Evolutionary conservation across 192 early-diverging fungal species (phyloP), one percentile per base, ranked within the genome.

Genomic region (Backusella tuberculispora): DNA sequence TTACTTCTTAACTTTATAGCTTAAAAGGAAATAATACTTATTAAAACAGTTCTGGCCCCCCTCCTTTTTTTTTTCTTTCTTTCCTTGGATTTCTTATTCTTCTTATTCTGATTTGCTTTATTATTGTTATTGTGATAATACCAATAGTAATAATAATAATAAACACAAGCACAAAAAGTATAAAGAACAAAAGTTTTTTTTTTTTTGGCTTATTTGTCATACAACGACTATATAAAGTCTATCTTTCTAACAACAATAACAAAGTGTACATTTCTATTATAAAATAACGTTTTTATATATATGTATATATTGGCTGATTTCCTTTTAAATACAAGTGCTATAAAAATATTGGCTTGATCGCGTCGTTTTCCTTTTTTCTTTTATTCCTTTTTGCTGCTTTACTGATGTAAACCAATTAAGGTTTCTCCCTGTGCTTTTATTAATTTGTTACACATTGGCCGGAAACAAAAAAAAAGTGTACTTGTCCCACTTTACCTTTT

Each of bases 141-240:
- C 21, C 50, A 53, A 50, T 19, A 50, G 19, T 24, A 53, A 21
- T 60, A 26, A 53, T 19, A 53, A 60, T 60, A 60, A 60, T 60
- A 60, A 60, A 60, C 53, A 60, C 21, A 24, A 60, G 24, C 53
- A 60, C 53, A 60, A 24, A 21, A 56, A 24, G 53, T 60, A 60
- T 60, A 60, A 60, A 60, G 10, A 60, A 13, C 13, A 46, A 14
- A 60, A 21, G 21, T 34, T 34, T 34, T 34, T 34, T 34, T n/a
- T 12, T 60, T 24, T 60, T 60, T 60, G 53, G 53, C 53, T 60
- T 60, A 60, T 60, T 60, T 60, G 53, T 60, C 53, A 60, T 60
- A 60, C 53, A 26, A 60, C 21, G 13, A 24, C 53, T 60, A 60
- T 60, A 60, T 60, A 60, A 60, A 60, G 53, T 60, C 53, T 26